Conservation (phyloP, 345 rosid species). For the Gossypioides kirkii region DNA sequence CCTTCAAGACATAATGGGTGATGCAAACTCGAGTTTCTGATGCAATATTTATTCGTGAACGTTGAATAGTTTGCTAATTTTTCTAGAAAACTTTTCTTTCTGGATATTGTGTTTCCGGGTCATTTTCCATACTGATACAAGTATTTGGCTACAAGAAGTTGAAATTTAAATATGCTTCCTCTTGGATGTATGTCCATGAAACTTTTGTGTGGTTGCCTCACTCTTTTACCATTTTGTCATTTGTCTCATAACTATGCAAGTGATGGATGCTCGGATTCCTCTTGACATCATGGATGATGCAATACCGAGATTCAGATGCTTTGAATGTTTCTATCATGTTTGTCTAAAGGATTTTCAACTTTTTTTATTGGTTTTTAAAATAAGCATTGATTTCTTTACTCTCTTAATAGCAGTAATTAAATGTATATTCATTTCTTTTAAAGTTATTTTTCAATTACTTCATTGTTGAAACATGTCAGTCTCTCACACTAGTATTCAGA, state of each 20-base stretch:
- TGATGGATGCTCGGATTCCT: slow-evolving; percentile 69
- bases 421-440: background rate
- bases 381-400: background rate
- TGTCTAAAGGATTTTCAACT: background rate
- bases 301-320: slow-evolving; percentile 59
- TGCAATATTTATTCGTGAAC: slow-evolving; percentile 18
- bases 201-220: background rate
- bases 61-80: background rate
- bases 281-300: slow-evolving; percentile 60
- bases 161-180: background rate
- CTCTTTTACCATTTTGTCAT: too few relatives aligned
- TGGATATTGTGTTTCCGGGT: background rate
- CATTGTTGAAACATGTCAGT: background rate
- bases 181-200: background rate
- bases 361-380: background rate
- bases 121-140: background rate
- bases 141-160: background rate
- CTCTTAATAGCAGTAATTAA: background rate
- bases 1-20: slow-evolving; percentile 48
- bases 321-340: background rate
- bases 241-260: slow-evolving; percentile 17
- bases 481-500: background rate
- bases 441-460: background rate
- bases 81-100: background rate
- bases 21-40: slow-evolving; percentile 61